Percentiles rank a stretch among this genome's conserved stretches.
Evolutionary conservation across 441 rosid species (phyloP).

Genomic region (Erysimum cheiri): DNA sequence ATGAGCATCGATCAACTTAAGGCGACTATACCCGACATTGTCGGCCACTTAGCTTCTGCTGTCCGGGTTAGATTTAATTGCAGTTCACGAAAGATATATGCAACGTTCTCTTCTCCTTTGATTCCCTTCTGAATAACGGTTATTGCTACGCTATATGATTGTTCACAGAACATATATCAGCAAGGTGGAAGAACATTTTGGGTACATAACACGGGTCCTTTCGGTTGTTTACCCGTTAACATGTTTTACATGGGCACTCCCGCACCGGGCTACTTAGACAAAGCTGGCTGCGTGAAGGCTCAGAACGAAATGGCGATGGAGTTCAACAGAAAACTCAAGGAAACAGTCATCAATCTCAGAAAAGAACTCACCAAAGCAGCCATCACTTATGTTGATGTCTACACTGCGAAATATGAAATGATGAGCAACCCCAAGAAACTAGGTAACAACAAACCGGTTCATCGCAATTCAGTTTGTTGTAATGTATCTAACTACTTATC

Average conservation of each 20-base stretch:
- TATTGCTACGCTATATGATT: background rate
- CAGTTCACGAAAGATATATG: background rate
- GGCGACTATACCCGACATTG: slow-evolving; percentile 70
- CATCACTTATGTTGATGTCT: slow-evolving; percentile 66
- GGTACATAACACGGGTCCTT: slow-evolving; percentile 75
- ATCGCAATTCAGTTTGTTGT: slow-evolving; percentile 11
- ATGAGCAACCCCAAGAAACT: slow-evolving; percentile 54
- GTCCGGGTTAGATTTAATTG: slow-evolving; percentile 58
- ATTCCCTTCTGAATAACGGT: background rate
- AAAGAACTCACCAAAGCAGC: slow-evolving; percentile 60
- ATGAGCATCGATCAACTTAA: slow-evolving; percentile 72
- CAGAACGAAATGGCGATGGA: slow-evolving; percentile 64
- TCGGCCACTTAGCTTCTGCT: slow-evolving; percentile 77
- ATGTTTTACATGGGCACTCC: slow-evolving; percentile 63
- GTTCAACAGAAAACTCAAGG: slow-evolving; percentile 65
- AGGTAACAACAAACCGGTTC: slow-evolving; percentile 47
- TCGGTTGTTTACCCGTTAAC: slow-evolving; percentile 72
- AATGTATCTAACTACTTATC: background rate
- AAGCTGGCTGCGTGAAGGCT: slow-evolving; percentile 53
- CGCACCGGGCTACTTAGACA: slow-evolving; percentile 57
- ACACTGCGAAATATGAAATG: slow-evolving; percentile 61
- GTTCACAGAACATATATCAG: slow-evolving; percentile 66
- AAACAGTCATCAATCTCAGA: slow-evolving; percentile 55
- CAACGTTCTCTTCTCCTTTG: slow-evolving; percentile 10
- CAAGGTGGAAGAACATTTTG: slow-evolving; percentile 83